Base-by-base conservation (phyloP, 768 basidiomycete genomes). In the Cystofilobasidium bisporidii region DNA sequence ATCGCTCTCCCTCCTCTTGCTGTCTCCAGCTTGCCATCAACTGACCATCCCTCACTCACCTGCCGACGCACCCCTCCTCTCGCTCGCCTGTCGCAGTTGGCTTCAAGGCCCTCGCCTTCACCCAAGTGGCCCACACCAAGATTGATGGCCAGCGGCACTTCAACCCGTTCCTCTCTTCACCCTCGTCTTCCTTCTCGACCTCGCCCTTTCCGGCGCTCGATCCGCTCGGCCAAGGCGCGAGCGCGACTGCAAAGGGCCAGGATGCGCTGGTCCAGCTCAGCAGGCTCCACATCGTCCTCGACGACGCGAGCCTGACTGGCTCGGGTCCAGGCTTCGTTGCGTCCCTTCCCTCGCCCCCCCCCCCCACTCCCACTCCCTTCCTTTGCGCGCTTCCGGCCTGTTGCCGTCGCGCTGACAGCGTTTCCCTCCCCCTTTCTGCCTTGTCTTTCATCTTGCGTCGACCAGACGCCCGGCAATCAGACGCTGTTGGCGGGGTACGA, bases 31-130 rank as follows among this genome's bases (percentile, higher is more conserved):
- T n/a, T n/a, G n/a, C n/a, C n/a, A n/a, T n/a, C n/a, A n/a, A n/a
- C n/a, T n/a, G n/a, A n/a, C n/a, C n/a, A n/a, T n/a, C n/a, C n/a
- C n/a, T n/a, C n/a, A n/a, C n/a, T n/a, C n/a, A n/a, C n/a, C n/a
- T n/a, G n/a, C n/a, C n/a, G n/a, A n/a, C n/a, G n/a, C n/a, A n/a
- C n/a, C n/a, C n/a, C n/a, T n/a, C n/a, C n/a, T n/a, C n/a, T n/a
- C n/a, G n/a, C n/a, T n/a, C n/a, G n/a, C n/a, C n/a, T n/a, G n/a
- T n/a, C n/a, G n/a, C 75, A 93, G 90, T 93, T 80, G 91, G 91
- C 81, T 93, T 91, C 78, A 83, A 86, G 33, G 85, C 89, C 41
- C 74, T 93, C 56, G 87, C 86, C 1, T 81, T 93, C 70, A 87
- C 84, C 72, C 88, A 91, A 72, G 84, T 82, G 1, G 81, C 87